phyloP scores from a whole-genome alignment of 2,329 filamentous ascomycete species.

The Curvularia verruculosa region DNA sequence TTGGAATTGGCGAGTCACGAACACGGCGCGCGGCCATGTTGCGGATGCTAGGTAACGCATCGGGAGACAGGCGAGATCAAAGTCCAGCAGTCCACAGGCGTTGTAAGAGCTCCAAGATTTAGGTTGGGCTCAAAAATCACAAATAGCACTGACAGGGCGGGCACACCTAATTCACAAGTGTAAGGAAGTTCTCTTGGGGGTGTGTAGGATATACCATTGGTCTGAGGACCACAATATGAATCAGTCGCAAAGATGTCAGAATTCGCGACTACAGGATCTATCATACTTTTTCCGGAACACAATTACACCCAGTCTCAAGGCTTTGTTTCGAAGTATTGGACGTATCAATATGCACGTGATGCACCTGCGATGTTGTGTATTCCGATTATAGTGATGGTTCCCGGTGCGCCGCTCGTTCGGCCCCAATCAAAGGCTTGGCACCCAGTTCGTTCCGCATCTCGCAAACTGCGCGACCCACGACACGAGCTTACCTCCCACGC shows the following conservation, averaged over 20 bases:
- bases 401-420: slow-evolving; percentile 11
- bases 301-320: neutral
- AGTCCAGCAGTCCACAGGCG: slow-evolving; percentile 4
- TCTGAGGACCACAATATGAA: slow-evolving; percentile 10
- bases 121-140: slow-evolving; percentile 3
- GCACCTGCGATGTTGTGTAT: slow-evolving; percentile 11
- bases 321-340: slow-evolving; percentile 1
- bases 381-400: slow-evolving; percentile 6
- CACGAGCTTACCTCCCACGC: slow-evolving; percentile 10
- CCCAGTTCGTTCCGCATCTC: slow-evolving; percentile 14
- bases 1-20: slow-evolving; percentile 8
- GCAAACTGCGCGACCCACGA: slow-evolving; percentile 13
- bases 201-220: slow-evolving; percentile 16
- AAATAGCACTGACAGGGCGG: slow-evolving; percentile 3
- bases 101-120: neutral
- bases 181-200: slow-evolving; percentile 6
- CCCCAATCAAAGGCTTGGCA: slow-evolving; percentile 18
- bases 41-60: slow-evolving; percentile 6
- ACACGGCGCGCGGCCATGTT: slow-evolving; percentile 1
- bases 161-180: slow-evolving; percentile 12
- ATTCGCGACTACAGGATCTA: neutral
- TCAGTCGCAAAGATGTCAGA: slow-evolving; percentile 4
- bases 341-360: slow-evolving; percentile 17
- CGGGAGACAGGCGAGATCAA: slow-evolving; percentile 5
- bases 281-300: neutral